Conservation (phyloP, 2,329 filamentous ascomycete genomes). For the Akanthomyces lecanii region DNA sequence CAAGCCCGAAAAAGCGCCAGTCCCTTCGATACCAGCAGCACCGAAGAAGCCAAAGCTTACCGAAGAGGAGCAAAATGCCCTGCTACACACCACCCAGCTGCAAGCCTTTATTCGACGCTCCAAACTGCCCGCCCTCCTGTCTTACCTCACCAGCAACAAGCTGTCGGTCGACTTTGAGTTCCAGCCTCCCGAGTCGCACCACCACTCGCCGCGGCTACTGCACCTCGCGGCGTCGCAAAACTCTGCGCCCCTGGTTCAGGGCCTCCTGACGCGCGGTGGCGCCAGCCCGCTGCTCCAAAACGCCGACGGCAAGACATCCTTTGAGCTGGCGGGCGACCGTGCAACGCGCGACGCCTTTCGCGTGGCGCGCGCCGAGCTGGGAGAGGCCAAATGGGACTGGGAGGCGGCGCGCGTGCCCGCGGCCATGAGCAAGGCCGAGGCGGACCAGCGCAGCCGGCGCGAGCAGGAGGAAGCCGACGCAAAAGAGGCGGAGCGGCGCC, state of each 20-base stretch:
- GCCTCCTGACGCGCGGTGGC: conserved; percentile 68
- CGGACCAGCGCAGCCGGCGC: conserved; percentile 61
- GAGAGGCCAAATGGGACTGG: conserved; percentile 76
- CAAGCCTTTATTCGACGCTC: conserved; percentile 84
- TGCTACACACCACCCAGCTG: conserved; percentile 83
- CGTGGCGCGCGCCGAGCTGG: conserved; percentile 76
- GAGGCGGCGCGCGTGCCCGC: conserved; percentile 67
- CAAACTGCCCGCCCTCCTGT: conserved; percentile 80
- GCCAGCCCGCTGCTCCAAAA: conserved; percentile 71
- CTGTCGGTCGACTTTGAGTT: conserved; percentile 72
- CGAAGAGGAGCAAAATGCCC: conserved; percentile 77
- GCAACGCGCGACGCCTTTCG: conserved; percentile 87
- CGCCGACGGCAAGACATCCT: conserved; percentile 75
- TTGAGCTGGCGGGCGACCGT: conserved; percentile 82
- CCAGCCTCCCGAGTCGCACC: conserved; percentile 64
- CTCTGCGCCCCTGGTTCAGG: conserved; percentile 69
- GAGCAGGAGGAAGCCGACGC: conserved; percentile 67
- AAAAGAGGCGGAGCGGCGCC: conserved; percentile 66
- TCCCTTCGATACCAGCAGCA: conserved; percentile 32
- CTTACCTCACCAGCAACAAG: conserved; percentile 75
- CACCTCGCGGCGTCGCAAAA: conserved; percentile 81
- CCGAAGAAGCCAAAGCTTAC: conserved; percentile 62
- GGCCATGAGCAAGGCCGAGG: conserved; percentile 66
- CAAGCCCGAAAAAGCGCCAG: conserved; percentile 38
- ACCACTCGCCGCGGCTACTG: conserved; percentile 77